phyloP scores from a whole-genome alignment of 768 basidiomycete species.

The Phlebiopsis gigantea region DNA sequence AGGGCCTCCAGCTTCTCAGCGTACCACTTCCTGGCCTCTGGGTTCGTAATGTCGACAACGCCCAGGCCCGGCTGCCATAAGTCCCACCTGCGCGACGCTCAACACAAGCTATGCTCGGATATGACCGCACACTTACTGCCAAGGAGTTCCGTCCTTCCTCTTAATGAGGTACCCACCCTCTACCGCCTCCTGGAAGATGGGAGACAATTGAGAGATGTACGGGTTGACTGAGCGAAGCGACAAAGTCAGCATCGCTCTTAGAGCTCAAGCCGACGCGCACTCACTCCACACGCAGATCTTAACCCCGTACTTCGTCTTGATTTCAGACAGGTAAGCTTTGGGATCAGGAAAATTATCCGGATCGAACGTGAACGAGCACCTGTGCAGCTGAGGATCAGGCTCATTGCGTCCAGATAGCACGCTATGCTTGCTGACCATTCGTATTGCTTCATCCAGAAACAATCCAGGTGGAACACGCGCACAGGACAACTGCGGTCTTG shows the following conservation, averaged over 20 bases:
- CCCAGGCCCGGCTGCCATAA: conserved; percentile 63
- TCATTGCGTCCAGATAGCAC: conserved; percentile 4
- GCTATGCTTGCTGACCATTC: conserved; percentile 40
- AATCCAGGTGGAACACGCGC: conserved; percentile 72
- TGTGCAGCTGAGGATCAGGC: neutral
- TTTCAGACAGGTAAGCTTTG: conserved; percentile 52
- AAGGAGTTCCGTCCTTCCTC: conserved; percentile 57
- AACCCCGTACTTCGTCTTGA: conserved; percentile 57
- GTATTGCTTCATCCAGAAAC: conserved; percentile 73
- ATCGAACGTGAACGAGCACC: conserved; percentile 70
- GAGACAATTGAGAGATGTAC: conserved; percentile 65
- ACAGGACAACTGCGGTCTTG: conserved; percentile 54
- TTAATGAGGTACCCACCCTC: conserved; percentile 69
- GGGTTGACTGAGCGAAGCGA: conserved; percentile 52
- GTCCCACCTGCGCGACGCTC: conserved; percentile 36
- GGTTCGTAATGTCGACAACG: conserved; percentile 62
- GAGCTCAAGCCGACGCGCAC: conserved; percentile 12
- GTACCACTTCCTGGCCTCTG: conserved; percentile 44
- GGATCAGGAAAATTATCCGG: conserved; percentile 74
- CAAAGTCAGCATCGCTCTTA: conserved; percentile 6
- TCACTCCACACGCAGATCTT: conserved; percentile 72
- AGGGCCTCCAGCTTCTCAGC: conserved; percentile 35
- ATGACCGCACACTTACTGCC: conserved; percentile 45
- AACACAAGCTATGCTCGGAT: neutral
- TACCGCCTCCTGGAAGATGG: conserved; percentile 64